Conservation (phyloP, 306 rosid genomes). For the Heteromeles arbutifolia region DNA sequence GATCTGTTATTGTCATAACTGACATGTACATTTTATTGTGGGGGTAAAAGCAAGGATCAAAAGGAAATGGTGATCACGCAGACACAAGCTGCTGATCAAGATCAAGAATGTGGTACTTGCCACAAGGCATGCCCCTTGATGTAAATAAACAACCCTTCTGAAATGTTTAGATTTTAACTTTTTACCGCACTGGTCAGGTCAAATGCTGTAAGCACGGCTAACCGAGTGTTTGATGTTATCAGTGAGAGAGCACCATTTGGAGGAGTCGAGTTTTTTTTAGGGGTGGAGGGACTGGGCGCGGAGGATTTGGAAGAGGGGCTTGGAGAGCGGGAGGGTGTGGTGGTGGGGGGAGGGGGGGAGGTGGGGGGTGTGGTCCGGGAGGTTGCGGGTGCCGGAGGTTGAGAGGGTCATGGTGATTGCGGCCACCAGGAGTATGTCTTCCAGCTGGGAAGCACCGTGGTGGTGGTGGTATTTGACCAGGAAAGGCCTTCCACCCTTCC, state of each 20-base stretch:
- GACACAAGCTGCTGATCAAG: conserved; percentile 30
- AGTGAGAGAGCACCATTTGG: conserved; percentile 42
- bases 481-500: conserved; percentile 38
- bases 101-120: conserved; percentile 14
- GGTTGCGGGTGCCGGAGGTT: conserved; percentile 43
- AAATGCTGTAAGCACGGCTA: neutral
- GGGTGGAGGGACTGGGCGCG: conserved; percentile 40
- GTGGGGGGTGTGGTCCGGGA: no score
- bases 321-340: conserved; percentile 38
- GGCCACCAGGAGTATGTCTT: conserved; percentile 48
- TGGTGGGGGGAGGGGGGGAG: no score
- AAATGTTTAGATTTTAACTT: neutral
- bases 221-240: conserved; percentile 23
- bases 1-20: conserved; percentile 55
- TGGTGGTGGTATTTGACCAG: conserved; percentile 1
- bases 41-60: conserved; percentile 66
- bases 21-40: conserved; percentile 76
- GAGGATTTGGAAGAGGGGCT: conserved; percentile 50
- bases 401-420: conserved; percentile 53
- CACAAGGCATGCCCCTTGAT: conserved; percentile 15
- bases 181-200: neutral
- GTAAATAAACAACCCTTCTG: neutral
- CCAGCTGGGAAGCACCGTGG: conserved; percentile 20
- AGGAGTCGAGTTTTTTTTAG: conserved; percentile 61
- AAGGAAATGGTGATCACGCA: conserved; percentile 28